Evolutionary conservation across 352 stramenopile genomes (phyloP).

Genomic region (Globisporangium lucens): DNA sequence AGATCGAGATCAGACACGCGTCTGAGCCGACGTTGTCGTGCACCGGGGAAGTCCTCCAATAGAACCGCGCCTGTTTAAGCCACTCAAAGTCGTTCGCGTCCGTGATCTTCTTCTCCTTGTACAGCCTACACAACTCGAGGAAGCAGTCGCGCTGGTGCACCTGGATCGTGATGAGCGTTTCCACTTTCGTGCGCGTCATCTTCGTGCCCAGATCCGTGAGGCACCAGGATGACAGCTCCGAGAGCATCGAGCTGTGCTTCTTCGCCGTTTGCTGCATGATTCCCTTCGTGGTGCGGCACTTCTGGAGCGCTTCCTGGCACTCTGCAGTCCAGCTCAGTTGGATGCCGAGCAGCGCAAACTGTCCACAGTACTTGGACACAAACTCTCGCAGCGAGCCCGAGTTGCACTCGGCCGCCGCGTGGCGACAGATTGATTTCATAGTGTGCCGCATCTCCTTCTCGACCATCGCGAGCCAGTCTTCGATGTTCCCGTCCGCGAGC

Average conservation of each 20-base stretch:
- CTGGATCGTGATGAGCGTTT: conserved; percentile 94
- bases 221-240: conserved; percentile 90
- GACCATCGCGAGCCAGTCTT: conserved; percentile 74
- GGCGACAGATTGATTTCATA: conserved; percentile 60
- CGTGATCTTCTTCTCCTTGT: conserved; percentile 78
- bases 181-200: conserved; percentile 91
- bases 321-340: conserved; percentile 78
- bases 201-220: conserved; percentile 88
- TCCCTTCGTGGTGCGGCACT: conserved; percentile 77
- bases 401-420: conserved; percentile 53
- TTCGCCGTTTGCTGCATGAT: conserved; percentile 87
- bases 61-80: conserved; percentile 80
- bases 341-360: conserved; percentile 75
- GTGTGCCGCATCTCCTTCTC: conserved; percentile 71
- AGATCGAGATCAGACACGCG: conserved; percentile 93
- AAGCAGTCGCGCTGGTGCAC: conserved; percentile 87
- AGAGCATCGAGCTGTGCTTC: conserved; percentile 72
- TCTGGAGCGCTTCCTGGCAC: conserved; percentile 67
- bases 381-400: conserved; percentile 55
- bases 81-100: conserved; percentile 83
- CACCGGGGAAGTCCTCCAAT: conserved; percentile 54
- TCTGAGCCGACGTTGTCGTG: conserved; percentile 89
- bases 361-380: conserved; percentile 64
- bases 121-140: conserved; percentile 57
- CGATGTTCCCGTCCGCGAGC: conserved; percentile 72